Evolutionary conservation across 352 stramenopile species (phyloP).

Genomic region (Pythium aquatile): DNA sequence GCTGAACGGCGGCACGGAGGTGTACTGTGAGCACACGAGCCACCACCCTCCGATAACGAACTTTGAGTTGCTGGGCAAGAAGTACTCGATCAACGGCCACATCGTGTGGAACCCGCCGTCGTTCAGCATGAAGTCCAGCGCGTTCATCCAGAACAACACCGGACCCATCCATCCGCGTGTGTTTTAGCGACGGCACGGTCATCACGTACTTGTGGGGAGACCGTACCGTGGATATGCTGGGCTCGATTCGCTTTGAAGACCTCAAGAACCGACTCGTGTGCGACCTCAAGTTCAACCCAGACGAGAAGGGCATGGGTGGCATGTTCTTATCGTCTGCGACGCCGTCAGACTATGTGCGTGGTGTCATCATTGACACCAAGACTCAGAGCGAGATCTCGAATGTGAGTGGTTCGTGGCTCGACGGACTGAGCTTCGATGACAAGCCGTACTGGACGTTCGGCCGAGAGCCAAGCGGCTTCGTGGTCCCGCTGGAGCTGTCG

Average conservation of each 20-base stretch:
- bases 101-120: constrained; percentile 63
- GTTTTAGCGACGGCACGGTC: constrained; percentile 61
- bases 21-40: constrained; percentile 82
- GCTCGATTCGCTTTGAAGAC: constrained; percentile 72
- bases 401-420: constrained; percentile 74
- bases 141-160: constrained; percentile 75
- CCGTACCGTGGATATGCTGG: constrained; percentile 74
- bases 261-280: constrained; percentile 64
- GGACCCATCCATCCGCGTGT: constrained; percentile 58
- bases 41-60: constrained; percentile 85
- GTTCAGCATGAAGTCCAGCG: constrained; percentile 86
- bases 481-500: constrained; percentile 48
- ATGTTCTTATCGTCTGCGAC: constrained; percentile 82
- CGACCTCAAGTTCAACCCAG: constrained; percentile 77
- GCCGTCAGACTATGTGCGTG: constrained; percentile 65
- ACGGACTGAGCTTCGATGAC: constrained; percentile 66
- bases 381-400: constrained; percentile 62
- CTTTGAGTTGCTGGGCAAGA: constrained; percentile 74
- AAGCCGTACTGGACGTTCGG: constrained; percentile 72
- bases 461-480: constrained; percentile 55
- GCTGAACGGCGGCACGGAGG: constrained; percentile 75
- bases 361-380: constrained; percentile 63
- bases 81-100: constrained; percentile 70
- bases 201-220: constrained; percentile 84
- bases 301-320: constrained; percentile 84